Base-by-base conservation (phyloP, 2,329 filamentous ascomycete species). In the Erysiphe pulchra region DNA sequence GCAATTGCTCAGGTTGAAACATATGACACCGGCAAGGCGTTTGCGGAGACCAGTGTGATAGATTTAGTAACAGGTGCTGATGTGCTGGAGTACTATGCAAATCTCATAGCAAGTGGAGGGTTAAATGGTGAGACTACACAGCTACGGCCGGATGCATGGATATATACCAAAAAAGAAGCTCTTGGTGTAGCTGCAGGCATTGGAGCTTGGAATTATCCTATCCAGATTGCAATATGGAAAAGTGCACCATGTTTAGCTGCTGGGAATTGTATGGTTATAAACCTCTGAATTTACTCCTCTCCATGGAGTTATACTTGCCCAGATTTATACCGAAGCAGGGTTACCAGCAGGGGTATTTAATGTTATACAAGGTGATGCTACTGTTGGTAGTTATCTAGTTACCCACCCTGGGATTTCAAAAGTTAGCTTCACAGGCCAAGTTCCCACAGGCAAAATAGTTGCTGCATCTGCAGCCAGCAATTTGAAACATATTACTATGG, bases 241-340 rank as follows among this genome's bases (percentile, higher is more conserved):
- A 85, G 80, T 1, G 82, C 80, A 0, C 80, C 84, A 0, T 90
- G 83, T 54, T 68, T 92, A 13, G 82, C 83, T 3, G 83, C 83
- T 1, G 83, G 83, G 17, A 92, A 92, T 62, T 82, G 78, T 57
- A 86, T 92, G 79, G 73, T 92, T 92, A 92, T 65, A 92, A 92
- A 62, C 81, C 83, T 86, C 80, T 52, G 84, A 92, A 64, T 80
- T 81, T 59, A 92, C 84, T 0, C 81, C 82, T 5, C 67, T 92
- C n/a, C 83, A 92, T 56, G 82, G 71, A 31, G 71, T 82, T 49
- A 70, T 74, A 14, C 70, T 92, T 1, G 83, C 83, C 10, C 67
- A 79, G 52, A 70, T 92, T 51, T 87, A 82, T 61, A 68, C 70
- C 45, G 77, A 86, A 60, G 83, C 84, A 10, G 83, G 83, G 34